Base-by-base conservation (phyloP, 2,329 filamentous ascomycete species). In the Aspergillus pseudoviridinutans region DNA sequence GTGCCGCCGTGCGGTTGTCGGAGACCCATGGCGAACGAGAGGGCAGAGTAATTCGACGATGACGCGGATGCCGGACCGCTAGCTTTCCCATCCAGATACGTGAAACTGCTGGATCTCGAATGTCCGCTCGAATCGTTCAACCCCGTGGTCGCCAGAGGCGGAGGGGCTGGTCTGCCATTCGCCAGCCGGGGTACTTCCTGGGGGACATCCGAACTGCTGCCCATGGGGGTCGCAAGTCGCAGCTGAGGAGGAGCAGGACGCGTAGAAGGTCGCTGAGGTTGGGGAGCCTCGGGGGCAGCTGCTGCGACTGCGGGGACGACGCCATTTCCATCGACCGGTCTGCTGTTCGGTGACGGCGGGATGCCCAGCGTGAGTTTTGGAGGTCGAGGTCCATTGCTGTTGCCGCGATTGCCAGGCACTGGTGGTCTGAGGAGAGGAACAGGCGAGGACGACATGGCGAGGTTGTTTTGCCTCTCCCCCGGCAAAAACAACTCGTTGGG, bases 301-400 rank as follows among this genome's bases (percentile, higher is more conserved):
- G 65, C 60, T 25, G 60, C 66, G n/a, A 63, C 58, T n/a, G 66
- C 59, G 27, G 65, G 69, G 20, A 79, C 75, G 14, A 68, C 76
- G 32, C 4, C 12, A 68, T 81, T 74, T 64, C 80, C 81, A 64
- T 67, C 66, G 53, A 94, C 85, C 1, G 92, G 87, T 74, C 92
- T 91, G 61, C 82, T 88, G 76, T 86, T 93, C 51, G 91, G 90
- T 38, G 91, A 96, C 0, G 90, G 87, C 41, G 93, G 93, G 58
- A 97, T 97, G 49, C 92, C 90, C 56, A 97, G 84, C 49, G 92
- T 93, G 58, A 97, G 83, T 67, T 89, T 87, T 28, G 91, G 91
- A 54, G 88, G 82, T 62, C 89, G 83, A 58, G 82, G 79, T 58
- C 85, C 86, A 63, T 83, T 80, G 66, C 82, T 79, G 65, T 80